phyloP scores from a whole-genome alignment of 108 stramenopile species.

The Bacterosira constricta region DNA sequence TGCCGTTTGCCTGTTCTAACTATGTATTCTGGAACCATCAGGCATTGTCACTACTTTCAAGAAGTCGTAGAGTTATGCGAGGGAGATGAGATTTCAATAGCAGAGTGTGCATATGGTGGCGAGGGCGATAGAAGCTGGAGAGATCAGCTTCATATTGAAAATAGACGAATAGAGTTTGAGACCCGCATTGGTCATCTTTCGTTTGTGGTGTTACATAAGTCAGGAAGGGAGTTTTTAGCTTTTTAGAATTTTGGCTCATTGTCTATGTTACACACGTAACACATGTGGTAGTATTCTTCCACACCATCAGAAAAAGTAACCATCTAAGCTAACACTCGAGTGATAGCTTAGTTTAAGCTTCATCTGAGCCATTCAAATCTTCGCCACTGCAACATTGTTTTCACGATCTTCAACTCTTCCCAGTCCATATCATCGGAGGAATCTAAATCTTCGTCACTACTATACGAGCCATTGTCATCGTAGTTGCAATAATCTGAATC shows the following conservation, averaged over 20 bases:
- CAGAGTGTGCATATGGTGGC: conserved; percentile 39
- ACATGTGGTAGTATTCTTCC: neutral
- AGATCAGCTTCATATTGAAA: conserved; percentile 25
- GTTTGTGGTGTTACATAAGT: conserved; percentile 32
- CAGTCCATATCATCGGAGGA: too few relatives aligned
- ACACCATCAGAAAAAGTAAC: neutral
- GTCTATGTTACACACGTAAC: too few relatives aligned
- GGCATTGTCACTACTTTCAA: conserved; percentile 55
- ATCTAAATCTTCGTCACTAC: too few relatives aligned
- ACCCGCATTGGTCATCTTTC: conserved; percentile 44
- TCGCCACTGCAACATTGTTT: too few relatives aligned
- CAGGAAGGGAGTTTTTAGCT: neutral
- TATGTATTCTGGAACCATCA: neutral
- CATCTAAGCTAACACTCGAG: neutral
- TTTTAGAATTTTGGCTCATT: too few relatives aligned
- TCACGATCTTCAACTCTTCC: too few relatives aligned
- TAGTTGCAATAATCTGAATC: too few relatives aligned
- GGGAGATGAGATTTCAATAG: conserved; percentile 43
- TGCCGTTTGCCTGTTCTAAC: neutral
- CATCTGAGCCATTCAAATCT: too few relatives aligned
- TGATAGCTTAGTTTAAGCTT: too few relatives aligned
- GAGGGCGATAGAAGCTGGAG: conserved; percentile 41
- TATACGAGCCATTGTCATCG: too few relatives aligned
- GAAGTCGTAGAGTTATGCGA: conserved; percentile 37
- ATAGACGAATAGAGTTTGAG: conserved; percentile 40